These are phyloP conservation scores for Trypanosoma lewisi DNA, from an alignment of 208 protist species.

Conservation along the genomic window DNA sequence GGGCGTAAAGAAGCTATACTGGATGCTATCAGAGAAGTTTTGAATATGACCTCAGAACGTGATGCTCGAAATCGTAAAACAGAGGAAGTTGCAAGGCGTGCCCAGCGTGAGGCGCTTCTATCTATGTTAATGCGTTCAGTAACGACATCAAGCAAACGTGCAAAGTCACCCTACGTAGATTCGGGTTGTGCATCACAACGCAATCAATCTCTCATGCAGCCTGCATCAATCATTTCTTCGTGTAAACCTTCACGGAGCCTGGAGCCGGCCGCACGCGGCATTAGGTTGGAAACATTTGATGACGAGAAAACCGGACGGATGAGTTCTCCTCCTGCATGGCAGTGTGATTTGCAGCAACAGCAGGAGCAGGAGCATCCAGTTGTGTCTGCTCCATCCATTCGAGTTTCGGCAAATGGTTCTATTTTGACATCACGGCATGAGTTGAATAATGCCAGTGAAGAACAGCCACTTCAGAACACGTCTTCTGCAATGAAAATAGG, in stretches of 20 bases:
- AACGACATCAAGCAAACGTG: neutral
- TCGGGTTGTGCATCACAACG: neutral
- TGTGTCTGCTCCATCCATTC: neutral
- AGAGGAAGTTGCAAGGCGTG: slow-evolving; percentile 3
- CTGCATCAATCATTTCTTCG: neutral
- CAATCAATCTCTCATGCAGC: neutral
- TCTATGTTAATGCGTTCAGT: slow-evolving; percentile 20
- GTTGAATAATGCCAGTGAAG: neutral
- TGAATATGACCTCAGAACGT: slow-evolving; percentile 24
- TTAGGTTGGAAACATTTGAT: neutral
- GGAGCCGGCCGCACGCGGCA: neutral
- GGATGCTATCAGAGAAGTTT: slow-evolving; percentile 6
- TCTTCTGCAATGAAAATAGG: neutral
- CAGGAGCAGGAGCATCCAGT: no score
- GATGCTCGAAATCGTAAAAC: neutral
- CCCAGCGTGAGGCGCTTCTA: slow-evolving; percentile 26
- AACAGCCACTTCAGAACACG: neutral
- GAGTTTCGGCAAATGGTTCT: neutral
- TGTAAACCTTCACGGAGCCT: neutral
- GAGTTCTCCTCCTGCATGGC: neutral
- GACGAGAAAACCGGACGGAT: no score
- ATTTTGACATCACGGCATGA: neutral
- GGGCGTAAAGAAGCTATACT: slow-evolving; percentile 1
- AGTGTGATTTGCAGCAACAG: neutral
- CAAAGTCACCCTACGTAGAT: neutral